These are phyloP conservation scores for Scleroderma citrinum DNA, from an alignment of 768 basidiomycete species.

Conservation along the genomic window DNA sequence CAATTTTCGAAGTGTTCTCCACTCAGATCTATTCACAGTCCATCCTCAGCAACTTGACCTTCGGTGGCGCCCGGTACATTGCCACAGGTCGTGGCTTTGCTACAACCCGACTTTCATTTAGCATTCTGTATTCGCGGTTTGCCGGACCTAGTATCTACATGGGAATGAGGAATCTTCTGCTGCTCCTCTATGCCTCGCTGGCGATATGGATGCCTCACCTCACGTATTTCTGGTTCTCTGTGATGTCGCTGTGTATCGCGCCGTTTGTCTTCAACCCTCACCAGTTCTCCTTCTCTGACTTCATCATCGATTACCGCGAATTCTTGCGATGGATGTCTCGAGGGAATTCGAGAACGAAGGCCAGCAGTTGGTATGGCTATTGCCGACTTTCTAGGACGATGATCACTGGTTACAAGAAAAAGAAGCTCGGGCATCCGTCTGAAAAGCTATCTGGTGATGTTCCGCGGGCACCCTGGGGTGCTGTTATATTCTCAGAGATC, in stretches of 20 bases:
- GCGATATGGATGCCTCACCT: conserved; percentile 90
- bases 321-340: conserved; percentile 99
- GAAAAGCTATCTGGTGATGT: conserved; percentile 95
- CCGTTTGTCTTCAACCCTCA: conserved; percentile 99
- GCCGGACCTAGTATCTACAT: conserved; percentile 99
- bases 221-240: conserved; percentile 99
- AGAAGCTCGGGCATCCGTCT: conserved; percentile 94
- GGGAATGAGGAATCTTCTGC: conserved; percentile 89
- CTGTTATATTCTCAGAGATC: conserved; percentile 81
- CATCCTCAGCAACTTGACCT: conserved; percentile 93
- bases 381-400: conserved; percentile 94
- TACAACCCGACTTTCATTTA: conserved; percentile 92
- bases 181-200: conserved; percentile 88
- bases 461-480: conserved; percentile 83
- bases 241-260: conserved; percentile 89
- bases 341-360: conserved; percentile 93
- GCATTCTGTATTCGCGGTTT: conserved; percentile 96
- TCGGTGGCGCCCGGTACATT: conserved; percentile 98
- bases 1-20: conserved; percentile 97
- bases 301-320: conserved; percentile 98
- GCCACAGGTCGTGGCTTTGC: conserved; percentile 99
- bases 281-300: conserved; percentile 95
- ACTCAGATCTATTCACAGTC: conserved; percentile 98
- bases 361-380: conserved; percentile 99
- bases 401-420: conserved; percentile 99